phyloP scores from a whole-genome alignment of 768 basidiomycete species.

The Trametes cubensis region DNA sequence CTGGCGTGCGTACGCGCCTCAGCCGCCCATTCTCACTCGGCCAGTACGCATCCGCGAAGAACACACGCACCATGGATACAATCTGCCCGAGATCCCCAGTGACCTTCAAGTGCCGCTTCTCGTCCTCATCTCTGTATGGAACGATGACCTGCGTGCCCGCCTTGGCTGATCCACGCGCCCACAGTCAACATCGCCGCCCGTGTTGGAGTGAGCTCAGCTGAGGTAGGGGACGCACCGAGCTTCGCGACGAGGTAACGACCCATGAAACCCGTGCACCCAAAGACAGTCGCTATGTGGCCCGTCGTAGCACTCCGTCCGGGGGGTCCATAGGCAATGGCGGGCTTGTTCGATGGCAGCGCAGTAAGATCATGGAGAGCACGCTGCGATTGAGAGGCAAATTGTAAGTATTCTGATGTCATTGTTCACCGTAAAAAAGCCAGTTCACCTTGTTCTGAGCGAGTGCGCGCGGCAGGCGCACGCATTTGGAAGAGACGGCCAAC shows the following conservation, averaged over 20 bases:
- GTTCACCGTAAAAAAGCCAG: neutral
- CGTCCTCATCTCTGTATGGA: conserved; percentile 94
- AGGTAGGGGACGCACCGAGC: conserved; percentile 61
- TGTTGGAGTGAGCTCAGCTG: neutral
- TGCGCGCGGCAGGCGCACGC: conserved; percentile 53
- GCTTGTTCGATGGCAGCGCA: conserved; percentile 59
- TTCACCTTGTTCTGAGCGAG: conserved; percentile 51
- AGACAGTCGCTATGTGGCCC: conserved; percentile 94
- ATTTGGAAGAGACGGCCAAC: conserved; percentile 31
- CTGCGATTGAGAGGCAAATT: conserved; percentile 39
- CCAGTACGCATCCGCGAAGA: conserved; percentile 1
- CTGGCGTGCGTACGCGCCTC: conserved; percentile 42
- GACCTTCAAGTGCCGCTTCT: conserved; percentile 84
- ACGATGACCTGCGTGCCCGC: conserved; percentile 91
- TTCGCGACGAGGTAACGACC: conserved; percentile 94
- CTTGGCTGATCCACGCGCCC: conserved; percentile 57
- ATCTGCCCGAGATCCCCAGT: conserved; percentile 98
- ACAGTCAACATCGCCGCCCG: neutral
- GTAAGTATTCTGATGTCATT: neutral
- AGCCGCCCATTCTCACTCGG: conserved; percentile 24
- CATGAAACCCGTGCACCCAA: conserved; percentile 94
- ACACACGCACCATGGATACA: conserved; percentile 76
- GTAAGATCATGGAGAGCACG: conserved; percentile 76
- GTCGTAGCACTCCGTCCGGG: conserved; percentile 86
- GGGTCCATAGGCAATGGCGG: conserved; percentile 74